These are phyloP conservation scores for Exsudoporus floridanus DNA, from an alignment of 1,284 basidiomycete species.

Conservation along the genomic window DNA sequence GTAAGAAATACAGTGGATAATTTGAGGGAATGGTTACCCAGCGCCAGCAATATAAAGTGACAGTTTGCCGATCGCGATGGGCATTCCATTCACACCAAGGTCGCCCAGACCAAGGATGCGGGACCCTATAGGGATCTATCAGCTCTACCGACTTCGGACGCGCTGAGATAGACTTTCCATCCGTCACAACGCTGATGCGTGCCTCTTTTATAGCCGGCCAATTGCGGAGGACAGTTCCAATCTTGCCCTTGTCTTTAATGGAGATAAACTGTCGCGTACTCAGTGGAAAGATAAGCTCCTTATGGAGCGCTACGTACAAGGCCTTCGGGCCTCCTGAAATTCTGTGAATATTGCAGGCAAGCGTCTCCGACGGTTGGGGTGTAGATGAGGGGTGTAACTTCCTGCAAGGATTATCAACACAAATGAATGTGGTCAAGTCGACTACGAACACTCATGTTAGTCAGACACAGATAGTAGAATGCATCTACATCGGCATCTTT, in stretches of 20 bases:
- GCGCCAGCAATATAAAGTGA: conserved; percentile 90
- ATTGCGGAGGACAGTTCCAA: conserved; percentile 67
- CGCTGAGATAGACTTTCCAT: conserved; percentile 51
- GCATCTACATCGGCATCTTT: conserved; percentile 70
- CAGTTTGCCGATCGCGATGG: conserved; percentile 91
- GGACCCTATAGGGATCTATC: conserved; percentile 50
- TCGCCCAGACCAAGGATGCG: conserved; percentile 93
- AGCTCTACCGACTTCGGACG: background rate
- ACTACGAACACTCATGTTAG: conserved; percentile 48
- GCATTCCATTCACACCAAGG: conserved; percentile 86
- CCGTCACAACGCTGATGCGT: conserved; percentile 84
- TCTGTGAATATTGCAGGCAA: conserved; percentile 81
- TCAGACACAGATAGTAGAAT: conserved; percentile 72
- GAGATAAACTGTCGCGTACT: conserved; percentile 63
- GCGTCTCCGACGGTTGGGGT: conserved; percentile 93
- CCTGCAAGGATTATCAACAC: conserved; percentile 31
- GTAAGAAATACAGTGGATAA: background rate
- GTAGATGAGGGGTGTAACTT: conserved; percentile 86
- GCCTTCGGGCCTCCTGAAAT: conserved; percentile 80
- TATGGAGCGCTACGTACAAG: conserved; percentile 47
- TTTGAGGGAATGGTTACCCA: conserved; percentile 47
- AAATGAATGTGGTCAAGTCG: background rate
- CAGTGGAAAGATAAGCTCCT: background rate
- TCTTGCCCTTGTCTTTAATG: conserved; percentile 83
- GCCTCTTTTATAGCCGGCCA: conserved; percentile 77